Conservation (phyloP, 257 asterid species). For the Capsicum pubescens region DNA sequence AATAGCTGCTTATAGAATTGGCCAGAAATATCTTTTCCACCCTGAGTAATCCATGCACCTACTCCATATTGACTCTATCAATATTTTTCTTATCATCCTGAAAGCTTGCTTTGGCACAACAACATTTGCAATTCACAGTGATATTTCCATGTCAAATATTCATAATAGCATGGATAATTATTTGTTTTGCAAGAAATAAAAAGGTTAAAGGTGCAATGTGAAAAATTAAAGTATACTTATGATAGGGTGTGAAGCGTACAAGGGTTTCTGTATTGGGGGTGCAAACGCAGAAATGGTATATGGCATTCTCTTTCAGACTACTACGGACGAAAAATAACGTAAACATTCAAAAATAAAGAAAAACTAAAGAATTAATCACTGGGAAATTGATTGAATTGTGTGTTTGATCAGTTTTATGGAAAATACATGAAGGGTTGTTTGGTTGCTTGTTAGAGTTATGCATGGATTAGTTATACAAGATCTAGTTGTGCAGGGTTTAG, state of each 20-base stretch:
- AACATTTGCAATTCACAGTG: slow-evolving; percentile 10
- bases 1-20: neutral
- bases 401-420: neutral
- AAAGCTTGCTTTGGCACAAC: neutral
- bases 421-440: neutral
- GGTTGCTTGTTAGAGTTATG: neutral
- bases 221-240: neutral
- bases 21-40: neutral
- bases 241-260: neutral
- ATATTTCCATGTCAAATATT: neutral
- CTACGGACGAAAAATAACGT: neutral
- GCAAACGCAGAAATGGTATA: neutral
- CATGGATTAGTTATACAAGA: neutral
- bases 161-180: neutral
- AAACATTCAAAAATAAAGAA: neutral
- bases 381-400: neutral
- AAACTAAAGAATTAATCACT: neutral
- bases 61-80: neutral
- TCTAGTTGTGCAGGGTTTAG: neutral
- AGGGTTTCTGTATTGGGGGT: neutral
- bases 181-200: neutral
- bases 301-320: neutral
- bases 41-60: neutral
- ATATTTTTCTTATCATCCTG: neutral
- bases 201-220: neutral